Percentiles rank a stretch among this genome's conserved stretches.
Evolutionary conservation across 192 early-diverging fungal species (phyloP).

Genomic region (Rhizoclosmatium sp.): DNA sequence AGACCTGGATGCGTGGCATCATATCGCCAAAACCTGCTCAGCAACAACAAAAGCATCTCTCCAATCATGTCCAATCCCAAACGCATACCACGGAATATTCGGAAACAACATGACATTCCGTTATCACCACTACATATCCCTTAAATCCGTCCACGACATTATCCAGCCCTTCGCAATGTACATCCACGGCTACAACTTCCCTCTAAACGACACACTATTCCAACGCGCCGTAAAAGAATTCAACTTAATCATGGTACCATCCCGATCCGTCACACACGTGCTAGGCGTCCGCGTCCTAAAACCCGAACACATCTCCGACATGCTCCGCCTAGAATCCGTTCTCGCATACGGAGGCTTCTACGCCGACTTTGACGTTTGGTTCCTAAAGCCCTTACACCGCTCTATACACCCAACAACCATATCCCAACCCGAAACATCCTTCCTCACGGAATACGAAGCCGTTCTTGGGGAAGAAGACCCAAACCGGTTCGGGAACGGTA

Average conservation of each 20-base stretch:
- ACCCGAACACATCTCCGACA: conserved; percentile 51
- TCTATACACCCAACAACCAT: neutral
- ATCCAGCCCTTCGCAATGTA: conserved; percentile 26
- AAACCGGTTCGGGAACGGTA: conserved; percentile 53
- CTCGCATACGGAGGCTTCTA: conserved; percentile 62
- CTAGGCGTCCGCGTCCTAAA: neutral
- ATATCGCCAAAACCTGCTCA: conserved; percentile 13
- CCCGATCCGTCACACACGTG: neutral
- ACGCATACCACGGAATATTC: conserved; percentile 14
- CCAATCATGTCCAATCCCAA: conserved; percentile 12
- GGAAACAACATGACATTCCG: conserved; percentile 4
- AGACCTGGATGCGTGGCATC: neutral
- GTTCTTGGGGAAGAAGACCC: conserved; percentile 60
- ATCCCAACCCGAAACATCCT: neutral
- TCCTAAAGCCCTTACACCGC: conserved; percentile 53
- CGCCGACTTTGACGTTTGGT: conserved; percentile 59
- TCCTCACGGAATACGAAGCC: conserved; percentile 52
- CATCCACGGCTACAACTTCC: conserved; percentile 30
- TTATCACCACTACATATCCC: conserved; percentile 29
- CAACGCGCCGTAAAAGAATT: conserved; percentile 27
- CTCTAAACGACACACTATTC: conserved; percentile 24
- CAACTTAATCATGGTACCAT: conserved; percentile 4
- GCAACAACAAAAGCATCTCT: neutral
- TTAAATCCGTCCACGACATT: conserved; percentile 15
- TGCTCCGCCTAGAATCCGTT: conserved; percentile 53